Evolutionary conservation across 257 asterid species (phyloP).

Genomic region (Penstemon davidsonii): DNA sequence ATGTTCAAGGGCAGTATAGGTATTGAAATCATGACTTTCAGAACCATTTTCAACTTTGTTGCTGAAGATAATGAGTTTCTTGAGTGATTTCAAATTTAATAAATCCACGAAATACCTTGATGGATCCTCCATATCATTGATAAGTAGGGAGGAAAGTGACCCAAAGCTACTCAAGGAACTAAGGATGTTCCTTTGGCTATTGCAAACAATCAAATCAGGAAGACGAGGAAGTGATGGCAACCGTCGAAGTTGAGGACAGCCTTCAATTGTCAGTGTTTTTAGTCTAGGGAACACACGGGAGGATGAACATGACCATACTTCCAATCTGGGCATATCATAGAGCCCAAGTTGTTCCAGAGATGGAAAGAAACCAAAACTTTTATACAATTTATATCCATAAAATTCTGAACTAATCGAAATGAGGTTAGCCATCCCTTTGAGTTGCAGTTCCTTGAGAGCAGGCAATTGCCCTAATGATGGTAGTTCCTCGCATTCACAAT

Average conservation of each 20-base stretch:
- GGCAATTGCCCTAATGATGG: constrained; percentile 25
- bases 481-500: constrained; percentile 17
- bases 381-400: not conserved
- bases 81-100: not conserved
- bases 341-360: constrained; percentile 24
- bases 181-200: not conserved
- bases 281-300: constrained; percentile 3
- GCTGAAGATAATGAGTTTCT: constrained; percentile 17
- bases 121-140: constrained; percentile 12
- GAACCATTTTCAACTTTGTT: not conserved
- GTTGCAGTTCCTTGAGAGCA: constrained; percentile 21
- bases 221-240: constrained; percentile 28
- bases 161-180: not conserved
- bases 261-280: constrained; percentile 21
- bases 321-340: constrained; percentile 24
- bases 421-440: constrained; percentile 15
- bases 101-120: not conserved
- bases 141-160: constrained; percentile 22
- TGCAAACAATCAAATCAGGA: constrained; percentile 7
- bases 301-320: not conserved
- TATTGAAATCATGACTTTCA: not conserved
- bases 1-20: not conserved
- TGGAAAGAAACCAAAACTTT: not conserved
- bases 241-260: constrained; percentile 12
- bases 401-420: not conserved